A percentile compares a stretch with the other conserved stretches of the same genome.
phyloP scores from a whole-genome alignment of 176 grass and related monocot genomes.

The Oryza nivara region DNA sequence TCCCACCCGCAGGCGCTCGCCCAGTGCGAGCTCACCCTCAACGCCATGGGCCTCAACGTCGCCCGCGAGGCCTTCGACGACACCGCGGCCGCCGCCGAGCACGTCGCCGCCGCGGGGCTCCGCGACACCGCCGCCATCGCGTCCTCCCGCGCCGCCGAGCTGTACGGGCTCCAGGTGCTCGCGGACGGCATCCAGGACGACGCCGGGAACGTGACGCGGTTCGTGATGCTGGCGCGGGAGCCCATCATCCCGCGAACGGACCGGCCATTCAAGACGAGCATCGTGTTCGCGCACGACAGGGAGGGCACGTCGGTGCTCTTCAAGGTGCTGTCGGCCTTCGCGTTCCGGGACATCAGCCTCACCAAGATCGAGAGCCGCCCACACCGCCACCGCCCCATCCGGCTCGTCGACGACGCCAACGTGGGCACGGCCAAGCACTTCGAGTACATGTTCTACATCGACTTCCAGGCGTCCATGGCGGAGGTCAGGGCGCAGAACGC shows the following conservation, averaged over 20 bases:
- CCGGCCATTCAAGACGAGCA: conserved; percentile 89
- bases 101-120: conserved; percentile 47
- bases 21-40: conserved; percentile 88
- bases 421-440: conserved; percentile 85
- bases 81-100: conserved; percentile 77
- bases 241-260: conserved; percentile 86
- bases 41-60: conserved; percentile 80
- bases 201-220: conserved; percentile 62
- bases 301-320: conserved; percentile 85
- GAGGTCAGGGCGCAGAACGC: conserved; percentile 88
- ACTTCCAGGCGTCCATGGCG: conserved; percentile 94
- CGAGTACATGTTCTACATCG: conserved; percentile 90
- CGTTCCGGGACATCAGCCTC: conserved; percentile 85
- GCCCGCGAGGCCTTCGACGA: conserved; percentile 90
- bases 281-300: conserved; percentile 78
- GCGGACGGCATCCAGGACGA: conserved; percentile 88
- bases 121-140: conserved; percentile 85
- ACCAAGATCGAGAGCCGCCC: conserved; percentile 88
- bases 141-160: conserved; percentile 64
- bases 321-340: conserved; percentile 90
- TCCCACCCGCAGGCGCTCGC: conserved; percentile 86
- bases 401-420: conserved; percentile 72
- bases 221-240: conserved; percentile 86
- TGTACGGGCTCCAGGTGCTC: conserved; percentile 78
- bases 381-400: conserved; percentile 63